Percentiles rank a stretch among this genome's conserved stretches.
phyloP scores from a whole-genome alignment of 805 yeast genomes.

The Metschnikowia amazonensis region DNA sequence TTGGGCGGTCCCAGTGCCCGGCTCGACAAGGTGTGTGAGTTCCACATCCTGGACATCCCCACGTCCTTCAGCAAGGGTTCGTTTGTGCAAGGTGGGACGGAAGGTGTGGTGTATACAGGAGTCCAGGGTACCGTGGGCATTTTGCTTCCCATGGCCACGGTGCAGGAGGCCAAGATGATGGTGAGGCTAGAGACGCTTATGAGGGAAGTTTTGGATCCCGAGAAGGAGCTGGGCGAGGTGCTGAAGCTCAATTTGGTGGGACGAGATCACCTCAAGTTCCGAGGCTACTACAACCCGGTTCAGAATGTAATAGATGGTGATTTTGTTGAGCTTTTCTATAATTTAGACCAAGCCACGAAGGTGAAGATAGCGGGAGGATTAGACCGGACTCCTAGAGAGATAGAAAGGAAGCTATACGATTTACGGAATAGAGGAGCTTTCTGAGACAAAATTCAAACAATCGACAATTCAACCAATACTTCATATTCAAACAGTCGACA shows the following conservation, averaged over 20 bases:
- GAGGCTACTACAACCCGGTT: conserved; percentile 80
- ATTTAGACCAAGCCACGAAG: conserved; percentile 32
- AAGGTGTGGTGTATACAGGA: conserved; percentile 67
- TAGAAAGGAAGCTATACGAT: conserved; percentile 51
- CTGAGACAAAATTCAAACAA: too few relatives aligned
- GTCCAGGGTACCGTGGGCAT: conserved; percentile 79
- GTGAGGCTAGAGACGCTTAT: conserved; percentile 49
- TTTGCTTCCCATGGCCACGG: conserved; percentile 61
- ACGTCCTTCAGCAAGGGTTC: conserved; percentile 54
- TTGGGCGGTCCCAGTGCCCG: conserved; percentile 54
- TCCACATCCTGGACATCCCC: conserved; percentile 66
- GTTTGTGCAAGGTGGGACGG: conserved; percentile 60
- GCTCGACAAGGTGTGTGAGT: conserved; percentile 51
- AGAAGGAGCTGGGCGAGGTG: conserved; percentile 26
- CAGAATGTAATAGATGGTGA: conserved; percentile 86
- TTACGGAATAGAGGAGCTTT: conserved; percentile 38
- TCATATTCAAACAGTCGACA: too few relatives aligned
- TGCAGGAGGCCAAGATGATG: conserved; percentile 59
- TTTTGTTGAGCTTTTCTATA: conserved; percentile 56
- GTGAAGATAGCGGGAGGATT: conserved; percentile 37
- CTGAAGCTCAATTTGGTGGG: conserved; percentile 45
- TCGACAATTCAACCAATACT: too few relatives aligned
- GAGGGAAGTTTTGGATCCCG: conserved; percentile 26
- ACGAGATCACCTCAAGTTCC: conserved; percentile 60
- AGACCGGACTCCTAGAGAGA: conserved; percentile 46